phyloP scores from a whole-genome alignment of 805 yeast genomes.

The Metschnikowia lachancei region DNA sequence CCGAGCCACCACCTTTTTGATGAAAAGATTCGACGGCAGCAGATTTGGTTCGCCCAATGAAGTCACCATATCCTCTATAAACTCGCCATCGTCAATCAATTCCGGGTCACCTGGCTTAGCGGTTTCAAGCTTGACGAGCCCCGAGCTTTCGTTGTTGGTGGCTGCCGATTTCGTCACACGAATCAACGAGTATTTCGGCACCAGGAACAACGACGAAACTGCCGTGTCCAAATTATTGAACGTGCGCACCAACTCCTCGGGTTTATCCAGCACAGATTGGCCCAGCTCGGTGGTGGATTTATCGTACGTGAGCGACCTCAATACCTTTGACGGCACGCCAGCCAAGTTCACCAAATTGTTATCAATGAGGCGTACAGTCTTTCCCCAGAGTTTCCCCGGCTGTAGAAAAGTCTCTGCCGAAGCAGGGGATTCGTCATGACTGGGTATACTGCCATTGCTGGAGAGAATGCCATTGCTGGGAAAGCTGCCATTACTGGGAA shows the following conservation, averaged over 20 bases:
- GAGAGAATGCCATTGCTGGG: neutral
- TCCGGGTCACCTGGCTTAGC: slow-evolving; percentile 52
- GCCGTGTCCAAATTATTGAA: slow-evolving; percentile 48
- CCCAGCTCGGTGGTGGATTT: slow-evolving; percentile 11
- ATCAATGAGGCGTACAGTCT: slow-evolving; percentile 37
- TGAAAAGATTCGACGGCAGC: slow-evolving; percentile 46
- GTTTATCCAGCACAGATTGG: slow-evolving; percentile 10
- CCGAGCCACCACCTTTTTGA: slow-evolving; percentile 57
- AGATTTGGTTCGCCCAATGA: slow-evolving; percentile 43
- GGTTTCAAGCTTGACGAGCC: slow-evolving; percentile 53
- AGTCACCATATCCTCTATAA: slow-evolving; percentile 35
- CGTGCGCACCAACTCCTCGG: slow-evolving; percentile 26
- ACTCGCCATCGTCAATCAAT: slow-evolving; percentile 50
- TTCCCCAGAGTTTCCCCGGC: slow-evolving; percentile 20
- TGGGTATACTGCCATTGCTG: neutral
- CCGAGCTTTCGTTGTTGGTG: slow-evolving; percentile 48
- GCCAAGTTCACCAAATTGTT: slow-evolving; percentile 38
- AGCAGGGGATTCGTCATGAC: neutral
- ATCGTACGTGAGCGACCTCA: slow-evolving; percentile 29
- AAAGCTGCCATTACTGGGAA: neutral
- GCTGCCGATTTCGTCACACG: slow-evolving; percentile 57
- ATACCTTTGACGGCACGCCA: slow-evolving; percentile 35
- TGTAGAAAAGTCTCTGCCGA: slow-evolving; percentile 3
- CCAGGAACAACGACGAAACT: slow-evolving; percentile 40
- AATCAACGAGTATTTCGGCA: slow-evolving; percentile 43